A percentile compares a stretch with the other conserved stretches of the same genome.
These are phyloP conservation scores for Singerocomus inundabilis DNA, from an alignment of 1,284 basidiomycete genomes.

Conservation along the genomic window DNA sequence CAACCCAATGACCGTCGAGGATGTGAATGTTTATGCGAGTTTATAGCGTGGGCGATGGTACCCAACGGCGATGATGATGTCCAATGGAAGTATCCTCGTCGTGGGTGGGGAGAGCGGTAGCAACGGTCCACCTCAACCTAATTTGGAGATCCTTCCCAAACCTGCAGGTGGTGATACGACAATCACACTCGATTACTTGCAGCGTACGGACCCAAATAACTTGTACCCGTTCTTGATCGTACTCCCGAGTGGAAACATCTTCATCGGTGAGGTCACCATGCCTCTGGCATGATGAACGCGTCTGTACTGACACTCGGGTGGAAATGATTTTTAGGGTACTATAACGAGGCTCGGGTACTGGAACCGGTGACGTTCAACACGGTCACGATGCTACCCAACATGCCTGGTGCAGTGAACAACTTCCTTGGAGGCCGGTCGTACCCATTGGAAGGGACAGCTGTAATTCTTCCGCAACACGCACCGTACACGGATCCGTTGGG, in stretches of 20 bases:
- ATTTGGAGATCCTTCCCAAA: constrained; percentile 57
- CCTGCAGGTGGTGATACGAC: constrained; percentile 42
- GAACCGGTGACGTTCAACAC: constrained; percentile 65
- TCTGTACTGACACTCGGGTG: not conserved
- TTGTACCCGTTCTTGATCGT: constrained; percentile 74
- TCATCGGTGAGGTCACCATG: constrained; percentile 49
- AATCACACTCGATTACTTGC: constrained; percentile 45
- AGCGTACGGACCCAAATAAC: constrained; percentile 71
- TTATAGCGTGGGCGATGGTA: constrained; percentile 68
- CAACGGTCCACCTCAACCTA: constrained; percentile 62
- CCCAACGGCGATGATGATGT: constrained; percentile 59
- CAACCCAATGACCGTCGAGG: too few species aligned
- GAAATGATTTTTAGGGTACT: constrained; percentile 49
- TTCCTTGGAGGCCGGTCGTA: constrained; percentile 74
- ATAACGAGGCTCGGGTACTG: constrained; percentile 76
- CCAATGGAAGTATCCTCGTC: constrained; percentile 69
- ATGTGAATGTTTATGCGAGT: not conserved
- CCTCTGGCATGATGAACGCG: too few species aligned
- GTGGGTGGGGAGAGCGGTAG: constrained; percentile 74
- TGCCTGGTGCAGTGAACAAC: constrained; percentile 74
- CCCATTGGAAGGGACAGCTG: constrained; percentile 69
- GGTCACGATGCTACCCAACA: constrained; percentile 57
- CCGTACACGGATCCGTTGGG: constrained; percentile 71
- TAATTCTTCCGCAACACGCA: constrained; percentile 64
- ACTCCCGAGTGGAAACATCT: constrained; percentile 62